Percentiles rank a stretch among this genome's conserved stretches.
Evolutionary conservation across 495 filamentous ascomycete species (phyloP).

Genomic region (Neurospora sp.): DNA sequence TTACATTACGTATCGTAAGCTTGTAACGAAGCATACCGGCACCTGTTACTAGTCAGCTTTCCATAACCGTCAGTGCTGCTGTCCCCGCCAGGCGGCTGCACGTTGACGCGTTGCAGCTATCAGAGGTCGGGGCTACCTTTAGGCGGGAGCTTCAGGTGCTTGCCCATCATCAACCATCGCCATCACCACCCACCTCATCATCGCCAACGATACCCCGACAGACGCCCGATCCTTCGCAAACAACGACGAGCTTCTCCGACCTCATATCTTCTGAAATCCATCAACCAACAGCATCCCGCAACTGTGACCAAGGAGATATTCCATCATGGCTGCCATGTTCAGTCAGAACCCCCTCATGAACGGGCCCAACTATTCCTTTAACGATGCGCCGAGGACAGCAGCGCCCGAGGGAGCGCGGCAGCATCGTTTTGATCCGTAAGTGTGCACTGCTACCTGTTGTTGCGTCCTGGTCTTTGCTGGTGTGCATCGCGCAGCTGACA

Average conservation of each 20-base stretch:
- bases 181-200: neutral
- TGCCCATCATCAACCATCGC: neutral
- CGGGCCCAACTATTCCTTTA: constrained; percentile 50
- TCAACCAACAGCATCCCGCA: neutral
- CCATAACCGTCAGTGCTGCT: neutral
- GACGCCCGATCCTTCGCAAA: neutral
- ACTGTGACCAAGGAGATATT: neutral
- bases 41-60: neutral
- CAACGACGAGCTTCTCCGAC: neutral
- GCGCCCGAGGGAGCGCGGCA: constrained; percentile 43
- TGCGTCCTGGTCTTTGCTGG: neutral
- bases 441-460: neutral
- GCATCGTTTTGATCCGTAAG: constrained; percentile 92
- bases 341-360: constrained; percentile 53
- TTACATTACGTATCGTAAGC: neutral
- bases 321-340: constrained; percentile 46
- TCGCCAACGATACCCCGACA: neutral
- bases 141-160: neutral
- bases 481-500: constrained; percentile 3
- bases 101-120: neutral
- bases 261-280: neutral
- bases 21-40: neutral
- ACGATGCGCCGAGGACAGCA: constrained; percentile 35
- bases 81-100: neutral
- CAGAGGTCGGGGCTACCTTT: neutral